Base-by-base conservation (phyloP, 2,329 filamentous ascomycete genomes). In the Diaporthe humulicola region DNA sequence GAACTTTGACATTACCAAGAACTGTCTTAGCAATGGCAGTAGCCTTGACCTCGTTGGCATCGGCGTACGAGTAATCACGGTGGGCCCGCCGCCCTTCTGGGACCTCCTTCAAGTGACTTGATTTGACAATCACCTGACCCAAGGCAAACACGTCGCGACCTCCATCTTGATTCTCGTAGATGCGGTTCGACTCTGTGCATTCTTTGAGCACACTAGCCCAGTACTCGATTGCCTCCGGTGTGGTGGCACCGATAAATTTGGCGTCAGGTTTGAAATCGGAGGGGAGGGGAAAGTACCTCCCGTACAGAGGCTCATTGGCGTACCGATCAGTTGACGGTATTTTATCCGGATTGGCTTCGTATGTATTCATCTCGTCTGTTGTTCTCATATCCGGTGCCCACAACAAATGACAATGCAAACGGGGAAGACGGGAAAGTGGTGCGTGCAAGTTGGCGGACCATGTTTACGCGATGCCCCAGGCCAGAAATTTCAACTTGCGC, bases 131-230 rank as follows among this genome's bases (percentile, higher is more conserved):
- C 25, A 86, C 79, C 50, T 80, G 83, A 1, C 85, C 84, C 38
- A 85, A 77, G 15, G 83, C 84, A 77, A 87, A 86, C 0, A 87
- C 83, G 71, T 86, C 84, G 12, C 84, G 82, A 4, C 81, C 83
- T 15, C 80, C 81, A 9, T 83, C 80, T 10, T 81, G 78, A 40
- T 76, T 80, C 10, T 79, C 77, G 73, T 84, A 86, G n/a, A 84
- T 82, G 30, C 77, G 73, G 42, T 71, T 76, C 0, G 79, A 78
- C 56, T 77, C 77, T 28, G 78, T 76, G 75, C 83, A 86, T n/a
- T 77, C 78, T 4, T 56, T 72, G 71, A 86, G 8, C 7, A 85
- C 81, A 8, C 76, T 78, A 6, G 69, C 70, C 82, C 82, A 84
- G 76, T 83, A 84, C 50, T 75, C n/a, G n/a, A 28, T 52, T 52